A percentile compares a stretch with the other conserved stretches of the same genome.
Evolutionary conservation across 331 rosid species (phyloP).

Genomic region (Phaseolus coccineus): DNA sequence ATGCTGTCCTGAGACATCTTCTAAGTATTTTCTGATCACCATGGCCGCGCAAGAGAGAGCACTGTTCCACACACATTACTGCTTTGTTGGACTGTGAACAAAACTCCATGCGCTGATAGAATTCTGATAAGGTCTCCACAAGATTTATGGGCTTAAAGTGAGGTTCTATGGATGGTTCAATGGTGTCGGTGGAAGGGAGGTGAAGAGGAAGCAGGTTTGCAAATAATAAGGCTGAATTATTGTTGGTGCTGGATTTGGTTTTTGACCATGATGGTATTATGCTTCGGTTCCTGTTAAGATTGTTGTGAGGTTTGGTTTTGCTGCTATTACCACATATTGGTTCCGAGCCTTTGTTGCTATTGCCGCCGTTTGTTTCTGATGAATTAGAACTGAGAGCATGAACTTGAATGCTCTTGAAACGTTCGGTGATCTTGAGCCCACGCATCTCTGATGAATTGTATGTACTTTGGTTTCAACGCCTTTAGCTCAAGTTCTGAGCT

Average conservation of each 20-base stretch:
- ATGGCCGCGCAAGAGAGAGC: slow-evolving; percentile 61
- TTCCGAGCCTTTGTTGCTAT: slow-evolving; percentile 39
- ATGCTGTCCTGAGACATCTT: slow-evolving; percentile 68
- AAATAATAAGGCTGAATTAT: slow-evolving; percentile 49
- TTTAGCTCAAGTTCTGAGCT: slow-evolving; percentile 26
- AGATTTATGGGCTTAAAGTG: slow-evolving; percentile 67
- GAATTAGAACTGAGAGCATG: slow-evolving; percentile 67
- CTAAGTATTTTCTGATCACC: slow-evolving; percentile 80
- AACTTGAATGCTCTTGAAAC: slow-evolving; percentile 75
- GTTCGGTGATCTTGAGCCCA: slow-evolving; percentile 66
- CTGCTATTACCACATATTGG: slow-evolving; percentile 33
- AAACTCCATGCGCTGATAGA: slow-evolving; percentile 58
- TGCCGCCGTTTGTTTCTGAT: slow-evolving; percentile 50
- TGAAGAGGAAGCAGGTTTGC: slow-evolving; percentile 59
- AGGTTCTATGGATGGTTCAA: slow-evolving; percentile 78
- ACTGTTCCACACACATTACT: slow-evolving; percentile 63
- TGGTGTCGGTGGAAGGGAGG: slow-evolving; percentile 62
- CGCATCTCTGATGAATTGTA: slow-evolving; percentile 61
- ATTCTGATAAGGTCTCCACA: slow-evolving; percentile 64
- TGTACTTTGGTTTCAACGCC: slow-evolving; percentile 39
- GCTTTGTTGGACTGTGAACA: slow-evolving; percentile 60
- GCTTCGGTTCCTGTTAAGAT: slow-evolving; percentile 51
- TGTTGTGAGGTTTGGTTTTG: slow-evolving; percentile 53
- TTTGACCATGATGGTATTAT: slow-evolving; percentile 59
- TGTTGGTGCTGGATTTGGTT: slow-evolving; percentile 55